Base-by-base conservation (phyloP, 805 yeast species). In the Zygotorulaspora sp. region DNA sequence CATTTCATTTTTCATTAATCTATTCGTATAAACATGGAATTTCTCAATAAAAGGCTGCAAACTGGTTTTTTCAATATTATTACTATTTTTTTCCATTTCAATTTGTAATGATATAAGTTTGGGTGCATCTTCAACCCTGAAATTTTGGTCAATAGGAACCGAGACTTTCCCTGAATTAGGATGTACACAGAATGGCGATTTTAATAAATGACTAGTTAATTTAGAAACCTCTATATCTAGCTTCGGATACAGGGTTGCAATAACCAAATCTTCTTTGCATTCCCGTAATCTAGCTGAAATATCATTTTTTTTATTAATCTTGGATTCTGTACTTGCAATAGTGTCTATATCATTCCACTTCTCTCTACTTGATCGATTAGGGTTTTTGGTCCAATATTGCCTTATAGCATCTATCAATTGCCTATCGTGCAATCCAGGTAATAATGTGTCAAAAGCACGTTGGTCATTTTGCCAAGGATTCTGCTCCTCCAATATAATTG, bases 101-200 rank as follows among this genome's bases (percentile, higher is more conserved):
- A 67, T 63, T 41, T 83, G 80, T 16, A 90, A 62, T 25, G 67
- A 66, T 35, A 76, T 65, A 41, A 89, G 66, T 44, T 79, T 84
- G 12, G 97, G 97, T 1, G 95, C 89, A 9, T 66, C 68, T 46
- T 74, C 72, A 2, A 97, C 97, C 50, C 82, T 78, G 55, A 90
- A 92, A 6, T 39, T 12, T 16, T 51, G 57, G 21, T 47, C 45
- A 12, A 62, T 82, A 0, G 97, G 96, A 6, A 92, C 96, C 75
- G 97, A 92, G 3, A 92, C 84, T 52, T 85, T 83, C 6, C 96
- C 96, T 0, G 98, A 92, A 2, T 87, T 80, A 2, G 98, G 98
- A 61, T 92, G 98, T 29, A 92, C 80, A 67, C 97, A 90, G 60
- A 92, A 92, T 12, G 98, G 98, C 1, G 97, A 84, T 58, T 92